These are phyloP conservation scores for Anthracocystis setariae DNA, from an alignment of 1,284 basidiomycete genomes.

Conservation along the genomic window DNA sequence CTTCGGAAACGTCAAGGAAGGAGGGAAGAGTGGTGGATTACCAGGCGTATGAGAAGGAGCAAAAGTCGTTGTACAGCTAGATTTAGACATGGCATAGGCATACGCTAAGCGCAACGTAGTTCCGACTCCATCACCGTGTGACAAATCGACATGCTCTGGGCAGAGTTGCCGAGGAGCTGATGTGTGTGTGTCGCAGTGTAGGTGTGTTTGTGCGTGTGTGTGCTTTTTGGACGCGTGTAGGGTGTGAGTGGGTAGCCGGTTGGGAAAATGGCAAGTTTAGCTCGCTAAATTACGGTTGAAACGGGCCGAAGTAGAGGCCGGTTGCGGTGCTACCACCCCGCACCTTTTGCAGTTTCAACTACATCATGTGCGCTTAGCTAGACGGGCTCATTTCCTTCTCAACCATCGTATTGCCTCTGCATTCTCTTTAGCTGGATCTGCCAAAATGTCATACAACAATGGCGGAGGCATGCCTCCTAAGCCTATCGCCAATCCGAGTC, in stretches of 20 bases:
- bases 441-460: conserved; percentile 19
- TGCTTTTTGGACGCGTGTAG: too few relatives aligned
- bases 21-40: conserved; percentile 32
- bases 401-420: conserved; percentile 5
- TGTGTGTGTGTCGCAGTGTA: background rate
- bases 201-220: background rate
- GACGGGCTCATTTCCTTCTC: background rate
- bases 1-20: conserved; percentile 21
- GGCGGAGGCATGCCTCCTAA: conserved; percentile 29
- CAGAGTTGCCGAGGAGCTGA: background rate
- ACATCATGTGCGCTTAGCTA: conserved; percentile 4
- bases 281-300: conserved; percentile 20
- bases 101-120: background rate
- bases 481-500: conserved; percentile 16
- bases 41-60: conserved; percentile 22
- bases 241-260: conserved; percentile 4
- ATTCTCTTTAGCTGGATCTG: background rate
- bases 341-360: background rate
- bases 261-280: conserved; percentile 13
- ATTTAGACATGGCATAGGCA: background rate
- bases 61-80: conserved; percentile 23
- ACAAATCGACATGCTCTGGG: conserved; percentile 9
- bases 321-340: conserved; percentile 1
- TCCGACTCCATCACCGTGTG: background rate
- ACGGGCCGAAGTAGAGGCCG: conserved; percentile 19